Percentiles rank a stretch among this genome's conserved stretches.
Evolutionary conservation across 495 filamentous ascomycete genomes (phyloP).

Genomic region (Penicillium bialowiezense): DNA sequence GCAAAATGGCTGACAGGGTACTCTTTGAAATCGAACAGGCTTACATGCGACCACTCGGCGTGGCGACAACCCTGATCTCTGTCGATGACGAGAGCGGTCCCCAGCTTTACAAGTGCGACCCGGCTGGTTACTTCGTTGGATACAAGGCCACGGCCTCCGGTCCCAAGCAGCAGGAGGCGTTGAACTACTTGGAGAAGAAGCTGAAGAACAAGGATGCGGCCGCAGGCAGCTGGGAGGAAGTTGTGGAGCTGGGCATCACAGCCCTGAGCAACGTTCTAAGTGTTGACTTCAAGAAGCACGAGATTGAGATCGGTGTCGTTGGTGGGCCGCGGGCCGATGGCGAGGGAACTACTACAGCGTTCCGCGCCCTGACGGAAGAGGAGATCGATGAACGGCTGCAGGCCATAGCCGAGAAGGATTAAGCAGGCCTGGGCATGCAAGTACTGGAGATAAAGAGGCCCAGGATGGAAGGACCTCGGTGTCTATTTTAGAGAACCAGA

Average conservation of each 20-base stretch:
- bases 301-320: conserved; percentile 96
- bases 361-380: conserved; percentile 89
- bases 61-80: conserved; percentile 91
- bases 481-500: conserved; percentile 16
- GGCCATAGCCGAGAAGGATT: conserved; percentile 98
- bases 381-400: conserved; percentile 98
- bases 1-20: background rate
- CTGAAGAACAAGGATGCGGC: conserved; percentile 98
- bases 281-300: conserved; percentile 99
- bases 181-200: conserved; percentile 98
- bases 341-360: conserved; percentile 71
- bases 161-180: conserved; percentile 96
- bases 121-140: conserved; percentile 93
- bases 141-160: conserved; percentile 98
- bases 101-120: conserved; percentile 98
- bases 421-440: conserved; percentile 25
- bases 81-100: conserved; percentile 89
- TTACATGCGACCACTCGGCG: conserved; percentile 96
- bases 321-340: conserved; percentile 78
- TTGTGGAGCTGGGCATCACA: conserved; percentile 93
- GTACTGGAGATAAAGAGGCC: conserved; percentile 7
- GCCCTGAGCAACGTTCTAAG: conserved; percentile 92
- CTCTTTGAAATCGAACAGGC: conserved; percentile 54
- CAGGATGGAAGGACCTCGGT: conserved; percentile 2
- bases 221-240: conserved; percentile 92